Evolutionary conservation across 2,329 filamentous ascomycete species (phyloP).

Genomic region (Pochonia chlamydosporia): DNA sequence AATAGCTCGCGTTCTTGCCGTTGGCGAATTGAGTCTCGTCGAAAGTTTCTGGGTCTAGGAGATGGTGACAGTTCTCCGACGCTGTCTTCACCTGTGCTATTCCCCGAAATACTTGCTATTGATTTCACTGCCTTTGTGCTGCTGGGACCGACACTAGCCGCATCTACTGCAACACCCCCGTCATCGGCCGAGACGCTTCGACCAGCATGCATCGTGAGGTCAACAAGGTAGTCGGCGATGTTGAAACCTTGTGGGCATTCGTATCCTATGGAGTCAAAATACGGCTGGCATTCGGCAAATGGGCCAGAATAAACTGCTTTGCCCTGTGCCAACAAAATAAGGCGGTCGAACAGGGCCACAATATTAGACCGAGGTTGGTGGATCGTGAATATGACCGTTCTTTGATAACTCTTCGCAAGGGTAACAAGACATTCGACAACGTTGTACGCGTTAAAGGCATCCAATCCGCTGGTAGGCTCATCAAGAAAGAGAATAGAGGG

Average conservation of each 20-base stretch:
- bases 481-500: constrained; percentile 96
- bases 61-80: constrained; percentile 53
- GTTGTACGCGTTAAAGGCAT: constrained; percentile 97
- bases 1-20: constrained; percentile 89
- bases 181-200: constrained; percentile 51
- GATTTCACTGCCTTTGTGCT: constrained; percentile 87
- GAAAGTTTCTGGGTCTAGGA: constrained; percentile 59
- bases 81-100: constrained; percentile 65
- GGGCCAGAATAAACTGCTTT: constrained; percentile 90
- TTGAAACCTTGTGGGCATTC: constrained; percentile 95
- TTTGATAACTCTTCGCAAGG: constrained; percentile 90
- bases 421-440: constrained; percentile 94
- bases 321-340: constrained; percentile 86
- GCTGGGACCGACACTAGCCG: constrained; percentile 69
- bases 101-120: constrained; percentile 74
- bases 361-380: constrained; percentile 98
- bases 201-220: constrained; percentile 93
- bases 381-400: constrained; percentile 97
- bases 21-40: constrained; percentile 74
- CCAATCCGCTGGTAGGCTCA: constrained; percentile 91
- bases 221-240: constrained; percentile 95
- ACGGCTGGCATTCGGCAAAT: constrained; percentile 80
- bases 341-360: constrained; percentile 88
- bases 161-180: constrained; percentile 46
- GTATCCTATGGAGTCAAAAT: constrained; percentile 90